Percentiles rank a stretch among this genome's conserved stretches.
phyloP scores from a whole-genome alignment of 805 yeast genomes.

The Wickerhamiella slavikovae region DNA sequence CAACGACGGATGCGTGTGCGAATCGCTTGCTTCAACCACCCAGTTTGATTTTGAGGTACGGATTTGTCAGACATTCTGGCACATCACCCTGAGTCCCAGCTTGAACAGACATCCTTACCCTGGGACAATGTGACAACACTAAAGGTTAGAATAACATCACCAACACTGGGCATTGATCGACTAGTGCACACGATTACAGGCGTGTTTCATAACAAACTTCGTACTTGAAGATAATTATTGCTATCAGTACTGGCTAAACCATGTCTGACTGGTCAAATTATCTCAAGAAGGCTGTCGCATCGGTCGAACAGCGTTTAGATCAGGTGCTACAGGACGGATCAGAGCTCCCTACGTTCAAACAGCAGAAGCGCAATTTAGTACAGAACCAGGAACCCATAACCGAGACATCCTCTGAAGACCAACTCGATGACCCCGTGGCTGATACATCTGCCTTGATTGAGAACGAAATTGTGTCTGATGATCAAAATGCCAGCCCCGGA shows the following conservation, averaged over 20 bases:
- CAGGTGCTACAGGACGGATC: slow-evolving; percentile 18
- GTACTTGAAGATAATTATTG: background rate
- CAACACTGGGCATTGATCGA: too few relatives aligned
- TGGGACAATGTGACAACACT: too few relatives aligned
- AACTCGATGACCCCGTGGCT: slow-evolving; percentile 61
- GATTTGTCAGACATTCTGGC: too few relatives aligned
- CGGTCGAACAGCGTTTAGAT: slow-evolving; percentile 22
- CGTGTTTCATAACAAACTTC: background rate
- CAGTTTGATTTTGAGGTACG: too few relatives aligned
- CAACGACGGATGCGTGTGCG: too few relatives aligned
- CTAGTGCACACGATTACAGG: too few relatives aligned
- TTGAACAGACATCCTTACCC: too few relatives aligned
- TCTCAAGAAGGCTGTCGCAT: slow-evolving; percentile 22
- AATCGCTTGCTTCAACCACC: too few relatives aligned
- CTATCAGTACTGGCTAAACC: background rate
- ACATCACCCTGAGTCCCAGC: too few relatives aligned
- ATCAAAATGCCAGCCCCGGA: background rate
- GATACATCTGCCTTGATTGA: background rate
- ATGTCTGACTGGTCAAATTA: slow-evolving; percentile 15
- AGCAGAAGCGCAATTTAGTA: background rate
- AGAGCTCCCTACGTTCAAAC: slow-evolving; percentile 2
- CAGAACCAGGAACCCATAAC: slow-evolving; percentile 1
- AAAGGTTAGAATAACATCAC: too few relatives aligned
- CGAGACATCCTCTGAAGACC: slow-evolving; percentile 60
- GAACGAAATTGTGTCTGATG: background rate